Evolutionary conservation across 2,329 filamentous ascomycete genomes (phyloP), one percentile per base, ranked within the genome.

Genomic region (Fusarium begoniae): DNA sequence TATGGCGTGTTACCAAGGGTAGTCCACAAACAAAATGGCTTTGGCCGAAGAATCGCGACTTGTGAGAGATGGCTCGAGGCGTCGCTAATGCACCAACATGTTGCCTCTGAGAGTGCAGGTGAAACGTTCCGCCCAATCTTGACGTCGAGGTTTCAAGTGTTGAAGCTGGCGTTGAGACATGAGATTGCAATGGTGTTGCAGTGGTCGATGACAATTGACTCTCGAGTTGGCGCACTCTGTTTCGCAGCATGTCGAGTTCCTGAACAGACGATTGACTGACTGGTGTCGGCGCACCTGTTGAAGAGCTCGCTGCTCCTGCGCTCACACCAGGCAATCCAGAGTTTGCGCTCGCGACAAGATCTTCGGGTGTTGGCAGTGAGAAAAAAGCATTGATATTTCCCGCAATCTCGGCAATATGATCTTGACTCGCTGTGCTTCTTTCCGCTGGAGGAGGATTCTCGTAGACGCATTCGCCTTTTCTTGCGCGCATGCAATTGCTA

Each of bases 1-100:
- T 24, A n/a, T 13, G 8, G 11, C 2, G 15, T 68, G 84, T 77
- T 75, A 89, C 87, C 50, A 88, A 70, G 1, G 81, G 74, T 17
- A 87, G 78, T 5, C 82, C 83, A 66, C 86, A 88, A n/a, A 89
- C 83, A 85, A 87, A 90, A 74, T 90, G 87, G 37, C 87, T 89
- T 74, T 86, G 86, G 2, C 89, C 89, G 74, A 90, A 88, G 2
- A 90, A 76, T 0, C 89, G 84, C 0, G 85, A 86, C 75, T 91
- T 91, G 69, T 89, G 87, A 26, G 84, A 82, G 14, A 88, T 79
- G n/a, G 83, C 84, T 13, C 84, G 84, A 4, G 79, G 80, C 1
- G 85, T 81, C 0, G 77, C 75, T 6, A 80, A 77, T 0, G 73
- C 50, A 30, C 81, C 80, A 7, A 79, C 75, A 2, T 79, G 54